Evolutionary conservation across 2,329 filamentous ascomycete species (phyloP).

Genomic region (Aureobasidium sp.): DNA sequence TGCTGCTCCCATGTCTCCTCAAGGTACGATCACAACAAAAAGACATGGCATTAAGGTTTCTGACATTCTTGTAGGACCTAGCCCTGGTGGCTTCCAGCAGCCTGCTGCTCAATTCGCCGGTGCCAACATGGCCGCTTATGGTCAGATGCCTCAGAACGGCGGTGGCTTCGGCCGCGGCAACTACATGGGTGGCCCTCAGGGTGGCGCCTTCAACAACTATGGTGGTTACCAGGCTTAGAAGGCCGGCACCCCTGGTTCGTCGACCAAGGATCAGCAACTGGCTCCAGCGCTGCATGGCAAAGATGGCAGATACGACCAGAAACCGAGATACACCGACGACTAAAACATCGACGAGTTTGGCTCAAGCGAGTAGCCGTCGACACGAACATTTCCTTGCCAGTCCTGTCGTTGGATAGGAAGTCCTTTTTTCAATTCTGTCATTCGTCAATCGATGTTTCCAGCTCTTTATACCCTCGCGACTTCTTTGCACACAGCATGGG

Average conservation of each 20-base stretch:
- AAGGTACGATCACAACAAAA: slow-evolving; percentile 38
- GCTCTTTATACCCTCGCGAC: slow-evolving; percentile 12
- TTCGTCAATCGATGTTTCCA: slow-evolving; percentile 11
- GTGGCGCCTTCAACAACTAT: slow-evolving; percentile 39
- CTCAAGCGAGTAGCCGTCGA: slow-evolving; percentile 11
- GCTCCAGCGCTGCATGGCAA: background rate
- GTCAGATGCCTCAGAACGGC: slow-evolving; percentile 55
- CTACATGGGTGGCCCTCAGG: slow-evolving; percentile 46
- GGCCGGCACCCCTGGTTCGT: background rate
- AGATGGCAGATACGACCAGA: background rate
- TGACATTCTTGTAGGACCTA: slow-evolving; percentile 22
- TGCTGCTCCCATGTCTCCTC: slow-evolving; percentile 57
- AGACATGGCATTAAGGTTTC: slow-evolving; percentile 22
- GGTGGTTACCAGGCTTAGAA: slow-evolving; percentile 50
- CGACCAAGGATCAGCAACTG: background rate
- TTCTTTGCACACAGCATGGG: slow-evolving; percentile 10
- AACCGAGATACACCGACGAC: background rate
- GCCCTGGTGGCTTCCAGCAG: slow-evolving; percentile 45
- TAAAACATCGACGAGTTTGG: slow-evolving; percentile 11
- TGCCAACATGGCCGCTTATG: slow-evolving; percentile 48
- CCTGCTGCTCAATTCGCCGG: slow-evolving; percentile 55
- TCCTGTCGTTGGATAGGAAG: slow-evolving; percentile 13
- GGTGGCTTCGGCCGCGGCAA: slow-evolving; percentile 78
- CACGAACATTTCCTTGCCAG: slow-evolving; percentile 13
- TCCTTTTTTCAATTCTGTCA: slow-evolving; percentile 8